These are phyloP conservation scores for Farysia itapuensis DNA, from an alignment of 1,284 basidiomycete species.

Conservation along the genomic window DNA sequence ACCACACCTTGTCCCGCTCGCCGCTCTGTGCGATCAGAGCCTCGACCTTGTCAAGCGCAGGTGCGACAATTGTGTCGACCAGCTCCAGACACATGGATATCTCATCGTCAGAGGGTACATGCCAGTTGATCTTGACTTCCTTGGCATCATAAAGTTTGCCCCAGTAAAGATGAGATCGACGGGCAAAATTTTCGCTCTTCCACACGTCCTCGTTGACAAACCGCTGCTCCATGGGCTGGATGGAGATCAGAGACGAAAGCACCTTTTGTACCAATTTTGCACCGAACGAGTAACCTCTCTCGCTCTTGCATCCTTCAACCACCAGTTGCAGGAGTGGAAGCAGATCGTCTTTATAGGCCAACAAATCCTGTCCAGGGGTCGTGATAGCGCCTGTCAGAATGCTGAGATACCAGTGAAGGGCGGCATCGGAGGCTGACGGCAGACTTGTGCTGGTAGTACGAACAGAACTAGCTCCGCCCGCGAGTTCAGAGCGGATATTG, in stretches of 20 bases:
- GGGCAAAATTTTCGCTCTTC: constrained; percentile 75
- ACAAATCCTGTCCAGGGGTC: constrained; percentile 60
- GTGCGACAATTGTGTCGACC: constrained; percentile 71
- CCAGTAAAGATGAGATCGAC: constrained; percentile 77
- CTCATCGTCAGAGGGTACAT: constrained; percentile 75
- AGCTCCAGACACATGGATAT: constrained; percentile 80
- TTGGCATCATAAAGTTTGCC: constrained; percentile 77
- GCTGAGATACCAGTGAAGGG: constrained; percentile 80
- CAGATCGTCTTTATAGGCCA: constrained; percentile 72
- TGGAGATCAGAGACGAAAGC: constrained; percentile 73
- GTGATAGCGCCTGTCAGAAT: constrained; percentile 50
- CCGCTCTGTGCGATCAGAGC: constrained; percentile 60
- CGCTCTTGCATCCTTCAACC: constrained; percentile 78
- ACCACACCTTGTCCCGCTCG: constrained; percentile 63
- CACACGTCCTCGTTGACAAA: constrained; percentile 84
- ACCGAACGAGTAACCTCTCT: constrained; percentile 83
- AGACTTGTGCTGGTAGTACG: constrained; percentile 83
- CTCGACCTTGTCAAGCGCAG: constrained; percentile 73
- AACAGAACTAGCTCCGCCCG: constrained; percentile 85
- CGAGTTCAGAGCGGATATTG: constrained; percentile 84
- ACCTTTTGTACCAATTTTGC: constrained; percentile 78
- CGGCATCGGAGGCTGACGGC: constrained; percentile 83
- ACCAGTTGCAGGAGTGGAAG: constrained; percentile 72
- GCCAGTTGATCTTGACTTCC: constrained; percentile 86
- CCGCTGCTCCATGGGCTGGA: constrained; percentile 79